Evolutionary conservation across 2,329 filamentous ascomycete genomes (phyloP), one percentile per base, ranked within the genome.

Genomic region (Lachnellula hyalina): DNA sequence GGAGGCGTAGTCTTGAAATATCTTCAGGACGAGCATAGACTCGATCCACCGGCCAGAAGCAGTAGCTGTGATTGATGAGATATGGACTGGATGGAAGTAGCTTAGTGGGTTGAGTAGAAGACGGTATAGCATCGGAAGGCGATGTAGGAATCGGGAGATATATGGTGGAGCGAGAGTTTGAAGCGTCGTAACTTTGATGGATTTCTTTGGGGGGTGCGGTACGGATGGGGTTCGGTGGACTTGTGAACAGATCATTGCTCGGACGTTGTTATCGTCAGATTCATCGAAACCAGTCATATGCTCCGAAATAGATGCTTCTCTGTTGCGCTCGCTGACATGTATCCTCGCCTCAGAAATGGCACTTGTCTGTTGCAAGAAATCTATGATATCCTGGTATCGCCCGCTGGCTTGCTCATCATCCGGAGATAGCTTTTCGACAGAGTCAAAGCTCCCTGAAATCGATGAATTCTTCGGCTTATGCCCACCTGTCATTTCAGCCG

Each of bases 51-150:
- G 71, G 0, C 78, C 78, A 6, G 77, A 79, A 0, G 75, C 74
- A 5, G 75, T 76, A 1, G 73, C 73, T 25, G 73, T 78, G 47
- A 82, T 70, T 0, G 77, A 79, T n/a, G 70, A 65, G 56, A 81
- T 75, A 42, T 67, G 69, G 48, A 81, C 72, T 0, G 77, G 74
- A 56, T 81, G 78, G 54, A 81, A 79, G 59, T 81, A 79, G 56
- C 73, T 74, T 4, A 81, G 64, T 0, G 76, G 74, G 23, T 71
- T 74, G 1, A 81, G 71, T 5, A 79, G 71, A 0, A 77, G 58
- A 15, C 78, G 72, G 7, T 77, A 70, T 2, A 80, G 68, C 51
- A 80, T 72, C 0, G 78, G 78, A 4, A 80, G 63, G 9, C 77
- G 71, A 63, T 80, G 78, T 21, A 79, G 49, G 55, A 79, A 76